Evolutionary conservation across 1,284 basidiomycete species (phyloP), one percentile per base, ranked within the genome.

Genomic region (Bjerkandera adusta): DNA sequence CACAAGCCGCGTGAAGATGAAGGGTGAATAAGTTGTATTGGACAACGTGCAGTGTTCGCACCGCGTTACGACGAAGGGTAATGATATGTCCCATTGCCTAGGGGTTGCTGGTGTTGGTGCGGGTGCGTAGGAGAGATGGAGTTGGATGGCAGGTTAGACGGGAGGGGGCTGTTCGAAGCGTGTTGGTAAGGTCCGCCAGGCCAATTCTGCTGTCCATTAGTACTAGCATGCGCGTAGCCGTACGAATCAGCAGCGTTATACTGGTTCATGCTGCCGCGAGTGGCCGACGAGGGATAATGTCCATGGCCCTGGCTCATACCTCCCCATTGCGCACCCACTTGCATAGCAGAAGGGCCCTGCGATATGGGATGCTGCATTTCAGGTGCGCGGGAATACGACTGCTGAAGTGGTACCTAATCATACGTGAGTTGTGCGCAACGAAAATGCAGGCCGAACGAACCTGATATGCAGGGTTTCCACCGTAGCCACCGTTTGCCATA

Each of bases 221-320:
- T 5, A 27, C 15, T 24, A 13, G 42, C 45, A 21, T 51, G 50
- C 46, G 48, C 41, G 33, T 43, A 51, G 4, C 46, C 50, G 12
- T 48, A 24, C 16, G 50, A 51, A 27, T 51, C 50, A 11, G 50
- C 50, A 4, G 50, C 50, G 29, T 36, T 50, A 15, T 41, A 16
- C 11, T 51, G 50, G 40, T 46, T 45, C 4, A 27, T 24, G 20
- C 21, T 44, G 26, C 38, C 25, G 27, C 40, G 30, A 26, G 30
- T 13, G 29, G 41, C 13, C 16, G 46, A 5, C 12, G 30, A 33
- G 5, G 34, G 24, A 18, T 30, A 29, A 12, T 32, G 42, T 13
- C 36, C 20, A n/a, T 36, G 34, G 22, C 34, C 5, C 1, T 26
- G 20, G 29, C 37, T 30, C 13, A 24, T 22, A 45, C 50, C 48